Evolutionary conservation across 805 yeast species (phyloP), one percentile per base, ranked within the genome.

Genomic region (Peterozyma xylosa): DNA sequence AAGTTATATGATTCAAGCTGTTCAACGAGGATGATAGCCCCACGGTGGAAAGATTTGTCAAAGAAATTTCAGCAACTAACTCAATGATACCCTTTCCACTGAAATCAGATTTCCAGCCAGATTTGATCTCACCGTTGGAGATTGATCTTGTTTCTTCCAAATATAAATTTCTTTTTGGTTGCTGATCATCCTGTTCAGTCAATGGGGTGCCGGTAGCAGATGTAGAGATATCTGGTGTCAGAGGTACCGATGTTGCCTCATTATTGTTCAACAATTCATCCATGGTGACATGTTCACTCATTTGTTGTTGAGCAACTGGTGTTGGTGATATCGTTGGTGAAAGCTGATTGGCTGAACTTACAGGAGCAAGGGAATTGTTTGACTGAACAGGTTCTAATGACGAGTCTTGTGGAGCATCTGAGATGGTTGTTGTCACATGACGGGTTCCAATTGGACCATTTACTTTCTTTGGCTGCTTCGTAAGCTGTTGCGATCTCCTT

Each of bases 31-130:
- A 53, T 35, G 60, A 59, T 17, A 60, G 47, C 11, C 66, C 82
- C 52, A 58, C 76, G 0, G 88, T 76, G 9, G 81, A 68, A 41
- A 83, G 63, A 42, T 74, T 68, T 65, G 74, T 70, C 18, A 85
- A 75, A 15, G 75, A 72, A 35, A 86, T 74, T 37, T 85, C 87
- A 0, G 86, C 87, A 30, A 83, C 81, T 38, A 89, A 60, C 60
- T 88, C 96, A 47, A 90, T 81, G 43, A 77, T 71, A 5, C 99
- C 99, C 38, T 72, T 71, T 36, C 79, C 83, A 5, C 80, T 63
- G 58, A 83, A 90, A 62, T 93, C 99, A 1, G 93, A 79, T 60
- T 93, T 93, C 99, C 99, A 93, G 3, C 99, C 99, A 30, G 76
- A 71, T 57, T 85, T 86, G 56, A 88, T 63, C 48, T 86, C 96